These are phyloP conservation scores for Macadamia integrifolia DNA, from an alignment of 164 flowering plant species.

Conservation along the genomic window DNA sequence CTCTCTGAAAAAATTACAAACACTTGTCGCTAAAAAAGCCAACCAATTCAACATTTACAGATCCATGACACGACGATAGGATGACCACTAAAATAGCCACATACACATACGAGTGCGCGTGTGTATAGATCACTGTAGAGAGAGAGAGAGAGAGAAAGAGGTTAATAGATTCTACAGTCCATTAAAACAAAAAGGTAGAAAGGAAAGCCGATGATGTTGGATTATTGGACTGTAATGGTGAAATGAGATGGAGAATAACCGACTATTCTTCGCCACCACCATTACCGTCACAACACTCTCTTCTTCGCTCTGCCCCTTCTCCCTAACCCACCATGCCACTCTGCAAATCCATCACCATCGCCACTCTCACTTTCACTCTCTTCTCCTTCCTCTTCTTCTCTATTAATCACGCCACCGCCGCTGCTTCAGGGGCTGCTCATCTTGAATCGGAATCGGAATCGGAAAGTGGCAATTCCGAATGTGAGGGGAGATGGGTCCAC, in stretches of 20 bases:
- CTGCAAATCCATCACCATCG: not conserved
- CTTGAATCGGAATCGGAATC: constrained; percentile 4
- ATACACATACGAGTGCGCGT: too few relatives aligned
- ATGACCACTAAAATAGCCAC: too few relatives aligned
- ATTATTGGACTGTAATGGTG: not conserved
- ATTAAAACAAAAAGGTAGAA: too few relatives aligned
- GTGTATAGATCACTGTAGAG: too few relatives aligned
- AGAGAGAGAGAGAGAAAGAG: too few relatives aligned
- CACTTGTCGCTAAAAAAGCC: too few relatives aligned
- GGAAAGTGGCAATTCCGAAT: constrained; percentile 26
- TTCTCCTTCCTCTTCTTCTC: not conserved
- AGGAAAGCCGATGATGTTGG: too few relatives aligned
- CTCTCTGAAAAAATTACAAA: too few relatives aligned
- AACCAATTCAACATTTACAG: too few relatives aligned
- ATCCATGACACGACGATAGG: too few relatives aligned
- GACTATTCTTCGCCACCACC: not conserved
- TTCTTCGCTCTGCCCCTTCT: not conserved
- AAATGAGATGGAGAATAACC: not conserved
- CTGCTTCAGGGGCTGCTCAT: not conserved
- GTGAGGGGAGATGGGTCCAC: constrained; percentile 62
- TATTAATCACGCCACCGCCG: not conserved
- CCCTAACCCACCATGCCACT: not conserved
- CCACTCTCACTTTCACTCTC: not conserved
- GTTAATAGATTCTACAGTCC: too few relatives aligned
- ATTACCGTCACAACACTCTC: not conserved